phyloP scores from a whole-genome alignment of 495 filamentous ascomycete species.

The Tuber aestivum region DNA sequence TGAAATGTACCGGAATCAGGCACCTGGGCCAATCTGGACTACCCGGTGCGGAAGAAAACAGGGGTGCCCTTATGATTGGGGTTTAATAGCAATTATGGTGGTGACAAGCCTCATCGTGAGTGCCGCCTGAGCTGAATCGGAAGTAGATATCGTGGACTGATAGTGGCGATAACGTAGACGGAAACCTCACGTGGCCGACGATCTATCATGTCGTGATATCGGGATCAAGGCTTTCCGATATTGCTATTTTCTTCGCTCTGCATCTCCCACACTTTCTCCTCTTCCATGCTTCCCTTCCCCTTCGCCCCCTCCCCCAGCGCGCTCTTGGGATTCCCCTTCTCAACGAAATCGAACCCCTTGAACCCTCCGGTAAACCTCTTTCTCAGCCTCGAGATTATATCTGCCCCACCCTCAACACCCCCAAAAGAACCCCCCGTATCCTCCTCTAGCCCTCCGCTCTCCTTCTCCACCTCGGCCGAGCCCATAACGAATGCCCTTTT shows the following conservation, averaged over 20 bases:
- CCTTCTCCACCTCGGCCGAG: not conserved
- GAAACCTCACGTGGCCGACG: not conserved
- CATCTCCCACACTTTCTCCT: not conserved
- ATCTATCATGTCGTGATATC: not conserved
- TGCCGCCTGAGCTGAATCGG: not conserved
- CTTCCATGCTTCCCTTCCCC: not conserved
- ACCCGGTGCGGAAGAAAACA: not conserved
- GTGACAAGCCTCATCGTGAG: not conserved
- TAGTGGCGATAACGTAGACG: not conserved
- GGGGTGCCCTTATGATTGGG: not conserved
- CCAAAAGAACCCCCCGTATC: constrained; percentile 8
- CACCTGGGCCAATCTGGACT: not conserved
- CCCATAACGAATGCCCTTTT: not conserved
- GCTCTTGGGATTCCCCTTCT: not conserved
- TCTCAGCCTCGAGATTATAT: constrained; percentile 17
- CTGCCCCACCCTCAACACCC: constrained; percentile 11
- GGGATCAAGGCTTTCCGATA: not conserved
- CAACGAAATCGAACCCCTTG: constrained; percentile 13
- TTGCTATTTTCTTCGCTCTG: constrained; percentile 8
- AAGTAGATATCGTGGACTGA: not conserved
- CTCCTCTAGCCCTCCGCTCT: constrained; percentile 1
- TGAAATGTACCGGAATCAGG: too few species aligned
- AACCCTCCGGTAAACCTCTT: constrained; percentile 20
- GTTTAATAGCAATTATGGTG: not conserved
- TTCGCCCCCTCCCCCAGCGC: not conserved